Base-by-base conservation (phyloP, 192 early-diverging fungal species). In the Lobosporangium transversale region DNA sequence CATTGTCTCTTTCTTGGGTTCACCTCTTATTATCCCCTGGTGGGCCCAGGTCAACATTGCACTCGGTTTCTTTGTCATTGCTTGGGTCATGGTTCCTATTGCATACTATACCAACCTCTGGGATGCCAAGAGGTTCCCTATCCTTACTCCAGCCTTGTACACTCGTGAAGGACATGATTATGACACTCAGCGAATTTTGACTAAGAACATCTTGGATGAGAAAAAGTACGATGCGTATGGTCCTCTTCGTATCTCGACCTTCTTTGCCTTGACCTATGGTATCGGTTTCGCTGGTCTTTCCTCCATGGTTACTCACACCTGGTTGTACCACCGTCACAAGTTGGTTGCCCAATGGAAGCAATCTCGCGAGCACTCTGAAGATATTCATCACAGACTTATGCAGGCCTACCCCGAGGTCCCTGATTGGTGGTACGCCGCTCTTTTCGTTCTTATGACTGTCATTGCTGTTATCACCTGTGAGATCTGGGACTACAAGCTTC, bases 361-460 rank as follows among this genome's bases (percentile, higher is more conserved):
- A 12, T 59, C 74, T 37, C 85, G 81, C 62, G 53, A 48, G 10
- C 61, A 80, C n/a, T 58, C 70, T 58, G 78, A 82, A 58, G 92
- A 93, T 75, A 53, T 66, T n/a, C 92, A 94, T 78, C 79, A 73
- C 66, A 79, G 84, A 63, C 66, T 94, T 9, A 94, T 94, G 92
- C 81, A 80, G 21, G 80, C 80, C 24, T 88, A 88, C 65, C 65
- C 70, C 26, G 86, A 87, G 44, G 84, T 89, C 23, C 87, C 87
- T 10, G 66, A 83, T 52, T 84, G 73, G 80, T 85, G 84, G 87
- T 88, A 87, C 61, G 62, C 53, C 1, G 33, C 45, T 18, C 40
- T 88, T 17, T 82, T 88, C 48, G 33, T 61, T 4, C 0, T 81
- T 23, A 79, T 69, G 58, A 52, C 78, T 31, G 62, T 60, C 15